These are phyloP conservation scores for Bimuria novae-zelandiae DNA, from an alignment of 2,329 filamentous ascomycete species.

Conservation along the genomic window DNA sequence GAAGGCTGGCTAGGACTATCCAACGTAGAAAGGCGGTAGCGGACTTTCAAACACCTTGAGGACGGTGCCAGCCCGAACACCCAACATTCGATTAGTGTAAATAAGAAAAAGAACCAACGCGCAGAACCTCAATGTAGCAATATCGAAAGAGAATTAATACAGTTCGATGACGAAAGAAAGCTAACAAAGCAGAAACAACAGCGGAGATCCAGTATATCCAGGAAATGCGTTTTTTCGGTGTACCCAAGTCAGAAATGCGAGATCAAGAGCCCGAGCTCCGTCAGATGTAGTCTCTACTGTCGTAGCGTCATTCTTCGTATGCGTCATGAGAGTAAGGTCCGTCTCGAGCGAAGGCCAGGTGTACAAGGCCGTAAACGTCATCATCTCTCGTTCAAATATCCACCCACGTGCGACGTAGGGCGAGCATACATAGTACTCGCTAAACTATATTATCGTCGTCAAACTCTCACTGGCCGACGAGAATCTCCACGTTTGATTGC, in stretches of 20 bases:
- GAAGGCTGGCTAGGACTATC: neutral
- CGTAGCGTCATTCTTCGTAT: constrained; percentile 49
- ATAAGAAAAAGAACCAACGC: constrained; percentile 7
- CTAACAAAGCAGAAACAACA: constrained; percentile 17
- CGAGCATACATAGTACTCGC: constrained; percentile 21
- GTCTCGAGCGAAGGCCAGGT: constrained; percentile 36
- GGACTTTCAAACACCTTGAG: neutral
- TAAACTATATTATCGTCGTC: constrained; percentile 10
- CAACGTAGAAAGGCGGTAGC: neutral
- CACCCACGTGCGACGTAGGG: constrained; percentile 23
- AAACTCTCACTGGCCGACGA: constrained; percentile 59
- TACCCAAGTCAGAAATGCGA: constrained; percentile 39
- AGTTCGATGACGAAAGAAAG: constrained; percentile 10
- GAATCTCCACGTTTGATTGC: constrained; percentile 65
- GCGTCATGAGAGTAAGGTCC: constrained; percentile 44
- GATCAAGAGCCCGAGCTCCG: constrained; percentile 37
- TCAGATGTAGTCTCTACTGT: constrained; percentile 46
- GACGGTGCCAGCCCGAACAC: neutral
- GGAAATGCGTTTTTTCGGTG: constrained; percentile 40
- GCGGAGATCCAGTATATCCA: constrained; percentile 36
- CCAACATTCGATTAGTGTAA: neutral
- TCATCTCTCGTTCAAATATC: constrained; percentile 38
- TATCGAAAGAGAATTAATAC: constrained; percentile 18
- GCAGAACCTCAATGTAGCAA: constrained; percentile 12
- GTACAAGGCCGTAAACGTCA: constrained; percentile 41